Evolutionary conservation across 2,329 filamentous ascomycete genomes (phyloP), one percentile per base, ranked within the genome.

Genomic region (Penicillium aurantiogriseum): DNA sequence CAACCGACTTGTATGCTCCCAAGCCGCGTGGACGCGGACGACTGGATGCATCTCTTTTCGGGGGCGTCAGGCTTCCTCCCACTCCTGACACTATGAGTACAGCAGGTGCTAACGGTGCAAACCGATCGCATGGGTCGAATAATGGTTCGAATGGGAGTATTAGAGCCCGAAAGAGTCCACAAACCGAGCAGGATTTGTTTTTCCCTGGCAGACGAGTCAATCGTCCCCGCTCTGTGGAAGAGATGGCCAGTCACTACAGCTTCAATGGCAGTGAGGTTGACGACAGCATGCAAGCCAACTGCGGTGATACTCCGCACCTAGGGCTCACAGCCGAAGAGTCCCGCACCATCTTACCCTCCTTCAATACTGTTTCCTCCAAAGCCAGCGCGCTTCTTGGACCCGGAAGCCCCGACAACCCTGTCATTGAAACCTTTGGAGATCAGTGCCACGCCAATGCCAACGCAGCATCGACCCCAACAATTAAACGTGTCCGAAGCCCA

Each of bases 41-140:
- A 19, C 48, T 70, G 35, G 71, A 74, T 27, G 64, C 64, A 23
- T 58, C 61, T 15, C 58, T 75, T 2, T 77, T 76, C 51, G 73
- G 66, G 3, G 66, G 69, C 5, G 62, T 68, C 11, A 69, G 66
- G 17, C 65, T 77, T 5, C 76, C 76, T 21, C 76, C 75, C 13
- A 77, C 76, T 1, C 76, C 76, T 3, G 76, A 77, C 51, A 77
- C 76, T 2, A 77, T 77, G 76, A 76, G 72, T 46, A 77, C 74
- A 3, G 71, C 72, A 46, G 67, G 71, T 50, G 69, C 67, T 23
- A 64, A 63, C 8, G 65, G 64, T 2, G 66, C 67, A 15, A 53
- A 57, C 27, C 54, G 49, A n/a, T 57, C 53, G 2, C 71, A 71
- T 39, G 53, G 46, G 5, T 55, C 74, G 0, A 72, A 74, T 45